Base-by-base conservation (phyloP, 805 yeast species). In the Priceomyces castillae region DNA sequence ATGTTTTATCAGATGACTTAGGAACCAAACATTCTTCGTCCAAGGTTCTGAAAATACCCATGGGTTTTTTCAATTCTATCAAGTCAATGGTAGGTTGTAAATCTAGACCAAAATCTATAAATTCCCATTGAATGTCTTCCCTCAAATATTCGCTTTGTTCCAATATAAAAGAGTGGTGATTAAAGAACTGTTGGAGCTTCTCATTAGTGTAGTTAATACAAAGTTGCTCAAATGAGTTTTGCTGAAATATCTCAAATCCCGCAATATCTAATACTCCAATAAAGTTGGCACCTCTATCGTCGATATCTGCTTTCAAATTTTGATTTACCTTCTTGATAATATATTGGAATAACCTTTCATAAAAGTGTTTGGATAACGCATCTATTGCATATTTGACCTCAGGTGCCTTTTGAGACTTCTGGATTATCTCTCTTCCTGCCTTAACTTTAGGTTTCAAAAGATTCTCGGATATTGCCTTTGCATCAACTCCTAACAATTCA, bases 1-100 rank as follows among this genome's bases (percentile, higher is more conserved):
- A 94, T 0, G 95, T 76, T 37, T 72, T 67, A 59, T 94, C 98
- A 0, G 87, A 78, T 0, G 97, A 86, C 53, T 85, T 87, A 11
- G 98, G 98, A 62, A 94, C 84, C 20, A 94, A 86, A 50, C 97
- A 92, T 59, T 94, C 98, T 63, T 94, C 99, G 59, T 94, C 95
- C 38, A 94, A 71, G 18, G 90, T 75, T 10, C 96, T 84, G 44
- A 94, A 79, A 12, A 94, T 76, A 40, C 97, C 97, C 64, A 89
- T 77, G 37, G 90, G 82, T 48, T 76, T 71, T 57, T 53, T 67
- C 60, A 82, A 77, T 65, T 94, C 99, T 41, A 94, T 90, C 43
- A 94, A 71, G 54, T 90, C 95, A 40, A 94, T 94, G 0, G 99
- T 92, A 19, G 95, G 95, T 59, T 92, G 96, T 43, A 94, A 71